phyloP scores from a whole-genome alignment of 1,284 basidiomycete genomes.

The Ganoderma resinaceum region DNA sequence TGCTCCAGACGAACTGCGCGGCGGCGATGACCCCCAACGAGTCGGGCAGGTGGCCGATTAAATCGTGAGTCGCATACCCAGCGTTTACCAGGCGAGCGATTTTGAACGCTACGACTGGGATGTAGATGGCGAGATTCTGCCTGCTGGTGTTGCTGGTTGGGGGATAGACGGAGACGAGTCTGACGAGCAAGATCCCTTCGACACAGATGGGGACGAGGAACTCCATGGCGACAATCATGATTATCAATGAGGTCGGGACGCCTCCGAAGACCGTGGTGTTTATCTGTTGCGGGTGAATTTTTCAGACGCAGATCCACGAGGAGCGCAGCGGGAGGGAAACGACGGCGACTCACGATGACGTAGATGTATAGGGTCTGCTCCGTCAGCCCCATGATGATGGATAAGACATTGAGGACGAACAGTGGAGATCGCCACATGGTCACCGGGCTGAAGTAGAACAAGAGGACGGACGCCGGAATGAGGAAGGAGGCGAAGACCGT shows the following conservation, averaged over 20 bases:
- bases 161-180: slow-evolving; percentile 34
- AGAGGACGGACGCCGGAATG: slow-evolving; percentile 30
- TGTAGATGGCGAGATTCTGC: slow-evolving; percentile 12
- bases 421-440: slow-evolving; percentile 33
- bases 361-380: slow-evolving; percentile 17
- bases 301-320: not conserved
- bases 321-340: no score
- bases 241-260: not conserved
- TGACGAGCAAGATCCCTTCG: slow-evolving; percentile 34
- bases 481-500: slow-evolving; percentile 26
- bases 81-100: slow-evolving; percentile 4
- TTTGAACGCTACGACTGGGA: not conserved
- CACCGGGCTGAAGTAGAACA: slow-evolving; percentile 35
- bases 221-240: slow-evolving; percentile 12
- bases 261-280: not conserved
- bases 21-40: not conserved
- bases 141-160: slow-evolving; percentile 7
- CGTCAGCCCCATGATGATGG: slow-evolving; percentile 29
- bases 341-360: not conserved
- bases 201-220: slow-evolving; percentile 29
- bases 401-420: slow-evolving; percentile 36
- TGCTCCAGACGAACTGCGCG: not conserved
- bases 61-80: not conserved
- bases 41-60: not conserved
- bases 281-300: not conserved